phyloP scores from a whole-genome alignment of 2,329 filamentous ascomycete species.

The Cyphellophora europaea region DNA sequence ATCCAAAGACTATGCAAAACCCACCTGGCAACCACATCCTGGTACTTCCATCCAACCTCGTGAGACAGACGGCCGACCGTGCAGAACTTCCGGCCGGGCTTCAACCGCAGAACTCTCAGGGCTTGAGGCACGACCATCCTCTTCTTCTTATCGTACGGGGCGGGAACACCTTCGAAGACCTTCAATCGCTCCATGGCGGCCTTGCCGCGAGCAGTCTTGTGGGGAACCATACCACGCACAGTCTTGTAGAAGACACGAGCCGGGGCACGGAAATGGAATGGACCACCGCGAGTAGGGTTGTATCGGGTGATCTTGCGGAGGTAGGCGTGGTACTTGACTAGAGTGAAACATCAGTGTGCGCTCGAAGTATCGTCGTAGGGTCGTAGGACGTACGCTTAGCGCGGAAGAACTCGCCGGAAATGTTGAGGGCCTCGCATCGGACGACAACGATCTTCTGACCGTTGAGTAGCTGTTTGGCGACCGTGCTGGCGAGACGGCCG shows the following conservation, averaged over 20 bases:
- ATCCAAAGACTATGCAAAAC: constrained; percentile 32
- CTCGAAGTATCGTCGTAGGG: neutral
- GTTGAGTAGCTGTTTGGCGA: constrained; percentile 32
- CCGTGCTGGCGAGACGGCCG: constrained; percentile 63
- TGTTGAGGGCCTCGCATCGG: constrained; percentile 98
- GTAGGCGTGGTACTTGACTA: constrained; percentile 53
- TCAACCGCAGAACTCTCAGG: constrained; percentile 88
- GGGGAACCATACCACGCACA: constrained; percentile 98
- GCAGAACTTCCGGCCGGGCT: constrained; percentile 99
- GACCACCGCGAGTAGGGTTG: constrained; percentile 98
- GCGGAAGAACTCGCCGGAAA: constrained; percentile 99
- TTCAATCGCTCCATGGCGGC: constrained; percentile 97
- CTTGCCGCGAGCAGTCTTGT: constrained; percentile 98
- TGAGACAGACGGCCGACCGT: constrained; percentile 94
- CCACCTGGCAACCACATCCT: constrained; percentile 96
- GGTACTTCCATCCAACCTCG: constrained; percentile 99
- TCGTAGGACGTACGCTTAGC: constrained; percentile 72
- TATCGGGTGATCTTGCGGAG: constrained; percentile 99
- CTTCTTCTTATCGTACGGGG: constrained; percentile 99
- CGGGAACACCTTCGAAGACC: constrained; percentile 98
- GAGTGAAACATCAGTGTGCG: constrained; percentile 1
- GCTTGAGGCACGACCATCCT: constrained; percentile 98
- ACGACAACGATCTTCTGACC: constrained; percentile 91
- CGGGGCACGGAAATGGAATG: constrained; percentile 99
- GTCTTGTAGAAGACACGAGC: constrained; percentile 99